Base-by-base conservation (phyloP, 495 filamentous ascomycete genomes). In the Platismatia glauca region DNA sequence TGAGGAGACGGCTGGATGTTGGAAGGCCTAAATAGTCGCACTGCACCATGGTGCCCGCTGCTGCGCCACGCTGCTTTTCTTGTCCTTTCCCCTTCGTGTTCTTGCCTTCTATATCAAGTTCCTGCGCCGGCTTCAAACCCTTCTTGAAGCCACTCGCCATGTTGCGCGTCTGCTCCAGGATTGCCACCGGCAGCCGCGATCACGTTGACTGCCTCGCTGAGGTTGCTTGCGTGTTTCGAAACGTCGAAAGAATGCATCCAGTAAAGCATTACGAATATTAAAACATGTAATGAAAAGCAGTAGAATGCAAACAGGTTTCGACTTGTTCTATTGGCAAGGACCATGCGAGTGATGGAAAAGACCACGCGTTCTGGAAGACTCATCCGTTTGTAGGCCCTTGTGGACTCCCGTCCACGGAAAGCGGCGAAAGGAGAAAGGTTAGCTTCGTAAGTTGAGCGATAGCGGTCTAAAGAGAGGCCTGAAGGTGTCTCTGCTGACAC, bases 241-340 rank as follows among this genome's bases (percentile, higher is more conserved):
- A 82, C 80, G 59, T 85, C 81, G 48, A 78, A 76, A 33, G 83
- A 82, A 44, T 89, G 90, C 72, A 89, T 82, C 84, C 86, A 89
- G 71, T 90, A 97, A 59, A 98, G 78, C 78, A 91, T 86, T 53
- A 82, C 77, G 68, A 97, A 91, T 3, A 97, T 86, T 33, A 97
- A 74, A 55, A 97, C 64, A 76, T 98, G 94, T 63, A 97, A 78
- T 46, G 86, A 88, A 22, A 97, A 78, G 72, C 91, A 96, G 72
- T 99, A 99, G 18, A 81, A 84, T n/a, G 92, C 95, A 73, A 99
- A 99, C 50, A 99, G 72, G 72, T 97, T 97, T 60, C 94, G 79
- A 73, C 91, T 96, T 15, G 88, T 90, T 59, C 94, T 79, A 44
- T 89, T 96, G 39, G 93, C 91, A 60, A 99, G 77, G 57, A 97